Percentiles rank a stretch among this genome's conserved stretches.
These are phyloP conservation scores for Cercis canadensis DNA, from an alignment of 306 rosid species.

Conservation along the genomic window DNA sequence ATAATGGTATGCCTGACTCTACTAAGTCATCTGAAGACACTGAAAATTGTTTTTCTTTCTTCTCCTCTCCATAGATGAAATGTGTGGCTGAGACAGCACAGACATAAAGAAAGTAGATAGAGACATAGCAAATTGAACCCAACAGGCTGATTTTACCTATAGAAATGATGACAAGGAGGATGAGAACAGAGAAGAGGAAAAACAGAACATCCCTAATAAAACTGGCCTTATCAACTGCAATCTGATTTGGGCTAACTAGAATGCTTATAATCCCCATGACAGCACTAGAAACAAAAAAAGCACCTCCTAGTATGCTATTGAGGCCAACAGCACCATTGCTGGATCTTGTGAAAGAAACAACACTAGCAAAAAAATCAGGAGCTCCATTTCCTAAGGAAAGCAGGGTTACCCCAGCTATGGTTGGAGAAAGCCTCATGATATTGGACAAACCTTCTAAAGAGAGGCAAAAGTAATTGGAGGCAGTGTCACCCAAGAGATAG, in stretches of 20 bases:
- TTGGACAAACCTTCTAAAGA: slow-evolving; percentile 69
- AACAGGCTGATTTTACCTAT: slow-evolving; percentile 59
- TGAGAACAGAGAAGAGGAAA: slow-evolving; percentile 61
- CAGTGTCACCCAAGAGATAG: slow-evolving; percentile 81
- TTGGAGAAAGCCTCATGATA: slow-evolving; percentile 70
- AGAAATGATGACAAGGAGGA: slow-evolving; percentile 56
- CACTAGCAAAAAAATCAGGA: slow-evolving; percentile 79
- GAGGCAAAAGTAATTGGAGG: slow-evolving; percentile 78
- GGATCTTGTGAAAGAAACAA: slow-evolving; percentile 67
- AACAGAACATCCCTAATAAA: slow-evolving; percentile 68
- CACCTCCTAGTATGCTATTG: slow-evolving; percentile 80
- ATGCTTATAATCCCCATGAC: slow-evolving; percentile 76
- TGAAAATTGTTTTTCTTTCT: neutral
- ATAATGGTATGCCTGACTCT: slow-evolving; percentile 45
- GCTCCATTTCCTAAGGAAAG: slow-evolving; percentile 94
- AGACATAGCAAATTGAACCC: slow-evolving; percentile 63
- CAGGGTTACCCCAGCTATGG: slow-evolving; percentile 89
- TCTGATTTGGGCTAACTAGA: slow-evolving; percentile 38
- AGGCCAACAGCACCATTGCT: slow-evolving; percentile 66
- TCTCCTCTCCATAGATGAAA: slow-evolving; percentile 35
- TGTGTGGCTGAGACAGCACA: slow-evolving; percentile 63
- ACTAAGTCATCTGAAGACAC: slow-evolving; percentile 27
- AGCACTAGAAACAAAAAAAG: slow-evolving; percentile 64
- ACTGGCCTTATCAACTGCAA: slow-evolving; percentile 53
- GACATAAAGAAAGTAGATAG: slow-evolving; percentile 71